Evolutionary conservation across 139 green algal species (phyloP).

Genomic region (Closterium sp.): DNA sequence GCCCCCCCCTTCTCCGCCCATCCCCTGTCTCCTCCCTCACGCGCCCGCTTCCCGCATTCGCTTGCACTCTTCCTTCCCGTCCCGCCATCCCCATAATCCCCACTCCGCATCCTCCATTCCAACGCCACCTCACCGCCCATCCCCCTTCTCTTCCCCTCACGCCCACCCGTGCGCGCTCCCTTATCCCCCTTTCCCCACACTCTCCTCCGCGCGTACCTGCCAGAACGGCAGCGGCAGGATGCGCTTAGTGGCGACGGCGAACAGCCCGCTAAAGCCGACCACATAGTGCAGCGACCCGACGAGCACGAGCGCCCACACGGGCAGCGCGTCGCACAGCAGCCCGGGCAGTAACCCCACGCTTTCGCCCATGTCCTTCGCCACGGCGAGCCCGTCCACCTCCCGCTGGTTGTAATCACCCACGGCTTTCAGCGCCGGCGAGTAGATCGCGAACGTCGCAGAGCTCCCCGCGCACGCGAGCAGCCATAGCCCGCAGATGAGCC

Average conservation of each 20-base stretch:
- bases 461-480: constrained; percentile 27
- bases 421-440: constrained; percentile 28
- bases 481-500: constrained; percentile 36
- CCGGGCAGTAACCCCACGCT: constrained; percentile 24
- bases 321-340: constrained; percentile 13
- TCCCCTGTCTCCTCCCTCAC: not conserved
- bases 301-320: constrained; percentile 17
- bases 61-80: no score
- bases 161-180: no score
- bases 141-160: not conserved
- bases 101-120: no score
- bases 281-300: constrained; percentile 3
- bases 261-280: constrained; percentile 6
- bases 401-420: constrained; percentile 24
- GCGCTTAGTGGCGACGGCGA: not conserved
- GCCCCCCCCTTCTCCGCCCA: no score
- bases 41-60: no score
- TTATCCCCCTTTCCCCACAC: not conserved
- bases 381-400: not conserved
- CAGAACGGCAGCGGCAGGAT: constrained; percentile 10
- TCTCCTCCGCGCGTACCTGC: not conserved
- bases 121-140: not conserved
- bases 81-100: no score
- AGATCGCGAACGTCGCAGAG: constrained; percentile 35
- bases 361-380: constrained; percentile 31